These are phyloP conservation scores for Nicotiana otophora DNA, from an alignment of 257 asterid species.

Conservation along the genomic window DNA sequence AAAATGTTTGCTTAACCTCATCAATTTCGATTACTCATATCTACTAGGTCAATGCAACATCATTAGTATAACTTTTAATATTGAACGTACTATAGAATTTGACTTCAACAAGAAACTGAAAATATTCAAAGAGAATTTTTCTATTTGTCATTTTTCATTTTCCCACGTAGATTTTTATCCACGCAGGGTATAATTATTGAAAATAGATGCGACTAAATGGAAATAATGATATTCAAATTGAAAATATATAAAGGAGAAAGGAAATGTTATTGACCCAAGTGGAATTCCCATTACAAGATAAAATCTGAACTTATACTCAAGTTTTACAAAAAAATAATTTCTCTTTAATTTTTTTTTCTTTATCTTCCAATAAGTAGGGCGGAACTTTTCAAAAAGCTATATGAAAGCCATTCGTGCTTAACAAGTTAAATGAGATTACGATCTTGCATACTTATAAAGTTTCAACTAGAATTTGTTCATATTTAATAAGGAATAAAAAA, in stretches of 20 bases:
- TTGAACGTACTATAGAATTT: neutral
- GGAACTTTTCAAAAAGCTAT: constrained; percentile 1
- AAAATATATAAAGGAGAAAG: neutral
- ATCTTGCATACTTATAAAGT: neutral
- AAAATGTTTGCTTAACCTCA: neutral
- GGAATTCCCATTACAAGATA: neutral
- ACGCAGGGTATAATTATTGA: too few relatives aligned
- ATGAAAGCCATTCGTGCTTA: neutral
- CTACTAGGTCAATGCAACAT: neutral
- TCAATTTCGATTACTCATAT: constrained; percentile 7
- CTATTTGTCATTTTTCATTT: neutral
- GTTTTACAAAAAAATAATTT: neutral
- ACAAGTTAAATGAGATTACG: neutral
- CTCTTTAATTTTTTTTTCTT: neutral
- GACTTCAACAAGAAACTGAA: neutral
- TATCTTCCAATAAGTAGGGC: neutral
- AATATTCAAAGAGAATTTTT: neutral
- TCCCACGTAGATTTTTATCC: neutral
- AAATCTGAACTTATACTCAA: neutral
- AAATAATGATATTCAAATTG: neutral
- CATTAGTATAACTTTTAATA: neutral
- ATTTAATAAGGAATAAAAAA: neutral
- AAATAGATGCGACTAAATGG: too few relatives aligned
- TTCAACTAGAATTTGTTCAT: neutral
- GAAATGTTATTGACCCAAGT: neutral